Percentiles rank a stretch among this genome's conserved stretches.
These are phyloP conservation scores for Citrus sinensis DNA, from an alignment of 345 rosid genomes.

Conservation along the genomic window DNA sequence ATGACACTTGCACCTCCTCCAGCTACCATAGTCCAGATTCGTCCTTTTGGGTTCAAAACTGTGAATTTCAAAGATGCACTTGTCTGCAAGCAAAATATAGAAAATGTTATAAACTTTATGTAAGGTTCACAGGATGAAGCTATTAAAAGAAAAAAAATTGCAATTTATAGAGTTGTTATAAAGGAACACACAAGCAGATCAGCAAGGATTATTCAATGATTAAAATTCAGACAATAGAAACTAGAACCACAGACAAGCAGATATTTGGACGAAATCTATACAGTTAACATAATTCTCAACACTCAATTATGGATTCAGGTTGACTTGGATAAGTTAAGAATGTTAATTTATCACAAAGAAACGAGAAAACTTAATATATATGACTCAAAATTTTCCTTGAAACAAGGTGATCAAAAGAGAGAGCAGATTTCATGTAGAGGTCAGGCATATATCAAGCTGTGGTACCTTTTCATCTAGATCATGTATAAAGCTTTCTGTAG, in stretches of 20 bases:
- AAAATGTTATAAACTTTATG: neutral
- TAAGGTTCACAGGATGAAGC: slow-evolving; percentile 1
- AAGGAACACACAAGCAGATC: neutral
- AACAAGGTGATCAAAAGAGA: slow-evolving; percentile 2
- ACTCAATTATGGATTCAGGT: neutral
- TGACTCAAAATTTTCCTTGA: slow-evolving; percentile 7
- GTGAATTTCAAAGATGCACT: slow-evolving; percentile 97
- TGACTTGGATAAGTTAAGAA: neutral
- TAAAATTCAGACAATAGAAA: neutral
- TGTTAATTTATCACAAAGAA: neutral
- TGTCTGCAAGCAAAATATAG: slow-evolving; percentile 50
- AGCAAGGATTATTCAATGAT: neutral
- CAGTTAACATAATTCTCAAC: neutral
- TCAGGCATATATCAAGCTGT: neutral
- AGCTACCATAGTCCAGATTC: slow-evolving; percentile 97
- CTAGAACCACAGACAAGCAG: neutral
- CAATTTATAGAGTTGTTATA: neutral
- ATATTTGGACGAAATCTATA: neutral
- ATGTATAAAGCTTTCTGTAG: slow-evolving; percentile 84
- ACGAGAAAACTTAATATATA: neutral
- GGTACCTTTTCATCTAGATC: slow-evolving; percentile 94
- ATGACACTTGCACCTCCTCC: slow-evolving; percentile 99
- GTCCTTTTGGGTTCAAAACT: slow-evolving; percentile 85
- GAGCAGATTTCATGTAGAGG: slow-evolving; percentile 2
- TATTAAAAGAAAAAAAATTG: neutral